Conservation (phyloP, 192 early-diverging fungal species). For the Radiomyces spectabilis region DNA sequence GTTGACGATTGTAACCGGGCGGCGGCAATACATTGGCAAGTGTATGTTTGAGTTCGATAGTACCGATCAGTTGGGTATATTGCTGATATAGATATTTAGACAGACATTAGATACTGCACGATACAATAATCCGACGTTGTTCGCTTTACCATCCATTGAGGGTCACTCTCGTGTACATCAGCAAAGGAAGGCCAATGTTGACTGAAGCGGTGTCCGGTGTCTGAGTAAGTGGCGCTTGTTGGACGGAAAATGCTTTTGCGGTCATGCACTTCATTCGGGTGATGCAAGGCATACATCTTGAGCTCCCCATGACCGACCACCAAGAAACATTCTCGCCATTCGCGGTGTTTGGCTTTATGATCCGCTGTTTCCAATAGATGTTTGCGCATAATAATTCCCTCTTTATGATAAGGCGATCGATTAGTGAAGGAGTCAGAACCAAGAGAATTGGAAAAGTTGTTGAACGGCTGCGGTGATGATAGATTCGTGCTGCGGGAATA, state of each 20-base stretch:
- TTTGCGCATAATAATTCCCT: conserved; percentile 79
- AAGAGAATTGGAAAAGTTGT: not conserved
- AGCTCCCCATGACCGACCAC: conserved; percentile 55
- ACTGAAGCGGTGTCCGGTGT: no score
- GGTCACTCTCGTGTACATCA: no score
- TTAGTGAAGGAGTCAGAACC: conserved; percentile 2
- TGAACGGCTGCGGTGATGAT: no score
- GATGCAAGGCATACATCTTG: conserved; percentile 71
- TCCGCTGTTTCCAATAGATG: conserved; percentile 67
- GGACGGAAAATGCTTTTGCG: conserved; percentile 8
- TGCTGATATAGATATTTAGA: no score
- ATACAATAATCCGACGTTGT: no score
- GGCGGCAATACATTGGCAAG: conserved; percentile 76
- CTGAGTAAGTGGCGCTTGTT: conserved; percentile 1
- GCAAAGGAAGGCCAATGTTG: no score
- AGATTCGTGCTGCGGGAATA: no score
- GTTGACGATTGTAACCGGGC: conserved; percentile 73
- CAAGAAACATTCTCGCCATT: conserved; percentile 76
- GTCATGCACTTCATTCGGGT: conserved; percentile 31
- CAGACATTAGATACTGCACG: no score
- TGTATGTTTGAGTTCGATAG: conserved; percentile 65
- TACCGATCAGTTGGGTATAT: no score
- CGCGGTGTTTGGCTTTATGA: conserved; percentile 70
- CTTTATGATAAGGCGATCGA: conserved; percentile 35
- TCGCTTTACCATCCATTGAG: no score